Percentiles rank a stretch among this genome's conserved stretches.
These are phyloP conservation scores for Actinidia chinensis DNA, from an alignment of 179 eudicot species.

Conservation along the genomic window DNA sequence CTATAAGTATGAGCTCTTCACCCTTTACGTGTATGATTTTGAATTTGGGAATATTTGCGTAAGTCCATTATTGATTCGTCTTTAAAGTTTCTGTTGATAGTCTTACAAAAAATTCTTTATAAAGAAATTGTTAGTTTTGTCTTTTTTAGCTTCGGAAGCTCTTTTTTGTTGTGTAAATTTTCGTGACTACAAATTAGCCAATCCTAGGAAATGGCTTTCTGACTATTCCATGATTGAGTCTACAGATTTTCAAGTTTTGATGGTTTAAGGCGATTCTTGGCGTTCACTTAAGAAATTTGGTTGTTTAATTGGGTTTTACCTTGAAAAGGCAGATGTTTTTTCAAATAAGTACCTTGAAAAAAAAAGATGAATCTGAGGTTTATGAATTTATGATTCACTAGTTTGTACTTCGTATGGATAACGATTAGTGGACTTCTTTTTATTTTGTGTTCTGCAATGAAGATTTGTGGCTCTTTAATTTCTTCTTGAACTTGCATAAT, in stretches of 20 bases:
- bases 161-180: neutral
- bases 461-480: neutral
- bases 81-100: neutral
- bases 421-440: neutral
- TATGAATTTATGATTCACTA: neutral
- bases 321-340: neutral
- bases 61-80: neutral
- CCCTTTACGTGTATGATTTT: too few relatives aligned
- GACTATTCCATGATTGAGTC: neutral
- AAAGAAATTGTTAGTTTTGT: neutral
- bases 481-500: neutral
- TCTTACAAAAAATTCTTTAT: neutral
- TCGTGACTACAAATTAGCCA: neutral
- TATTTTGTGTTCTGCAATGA: neutral
- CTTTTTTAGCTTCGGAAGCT: neutral
- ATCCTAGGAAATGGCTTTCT: constrained; percentile 2
- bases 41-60: neutral
- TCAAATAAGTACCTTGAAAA: neutral
- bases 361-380: neutral
- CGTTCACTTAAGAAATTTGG: neutral
- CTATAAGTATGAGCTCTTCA: too few relatives aligned
- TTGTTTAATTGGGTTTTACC: neutral
- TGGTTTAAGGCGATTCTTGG: neutral
- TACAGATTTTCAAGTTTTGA: neutral
- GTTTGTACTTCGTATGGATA: neutral